These are phyloP conservation scores for Chromosphaera perkinsii DNA, from an alignment of 208 protist species.

Conservation along the genomic window DNA sequence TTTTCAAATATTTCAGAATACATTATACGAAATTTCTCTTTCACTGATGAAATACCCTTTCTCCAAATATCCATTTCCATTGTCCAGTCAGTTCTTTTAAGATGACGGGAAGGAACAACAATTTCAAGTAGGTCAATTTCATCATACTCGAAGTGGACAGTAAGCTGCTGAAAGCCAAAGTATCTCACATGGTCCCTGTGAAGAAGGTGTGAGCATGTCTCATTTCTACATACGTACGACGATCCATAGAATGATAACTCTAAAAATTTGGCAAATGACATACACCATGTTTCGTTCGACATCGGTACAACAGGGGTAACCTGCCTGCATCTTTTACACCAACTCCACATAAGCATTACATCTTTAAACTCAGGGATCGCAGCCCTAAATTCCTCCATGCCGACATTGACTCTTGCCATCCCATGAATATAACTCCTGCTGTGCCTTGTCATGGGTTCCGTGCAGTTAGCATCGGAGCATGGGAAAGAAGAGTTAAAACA, in stretches of 20 bases:
- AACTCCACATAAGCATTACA: background rate
- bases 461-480: no score
- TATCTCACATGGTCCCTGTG: constrained; percentile 7
- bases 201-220: no score
- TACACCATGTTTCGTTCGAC: constrained; percentile 17
- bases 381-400: background rate
- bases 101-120: no score
- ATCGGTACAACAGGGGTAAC: background rate
- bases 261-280: constrained; percentile 18
- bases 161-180: background rate
- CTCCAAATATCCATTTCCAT: no score
- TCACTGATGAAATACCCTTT: no score
- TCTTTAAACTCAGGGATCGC: background rate
- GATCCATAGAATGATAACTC: constrained; percentile 17
- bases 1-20: no score
- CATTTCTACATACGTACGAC: no score
- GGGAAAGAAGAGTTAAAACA: no score
- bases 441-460: background rate
- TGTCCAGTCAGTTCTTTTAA: no score
- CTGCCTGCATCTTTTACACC: background rate
- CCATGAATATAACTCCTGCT: background rate
- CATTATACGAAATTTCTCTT: no score
- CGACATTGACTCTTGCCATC: background rate
- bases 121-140: background rate
- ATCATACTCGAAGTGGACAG: constrained; percentile 6